Evolutionary conservation across 306 rosid species (phyloP).

Genomic region (Cucumis melo): DNA sequence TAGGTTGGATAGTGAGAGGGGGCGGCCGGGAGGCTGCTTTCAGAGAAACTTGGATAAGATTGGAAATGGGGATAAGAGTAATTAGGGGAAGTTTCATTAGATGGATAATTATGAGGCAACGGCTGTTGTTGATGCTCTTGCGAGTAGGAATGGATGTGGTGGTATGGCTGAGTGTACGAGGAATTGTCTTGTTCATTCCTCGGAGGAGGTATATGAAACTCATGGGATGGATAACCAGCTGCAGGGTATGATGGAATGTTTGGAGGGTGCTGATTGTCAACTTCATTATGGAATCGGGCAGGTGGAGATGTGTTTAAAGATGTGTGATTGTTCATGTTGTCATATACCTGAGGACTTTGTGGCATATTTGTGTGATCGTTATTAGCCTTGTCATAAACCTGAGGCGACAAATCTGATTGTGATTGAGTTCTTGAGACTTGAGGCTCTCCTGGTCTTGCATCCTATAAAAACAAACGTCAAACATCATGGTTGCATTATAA

Average conservation of each 20-base stretch:
- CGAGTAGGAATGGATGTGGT: slow-evolving; percentile 43
- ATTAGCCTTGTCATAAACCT: slow-evolving; percentile 20
- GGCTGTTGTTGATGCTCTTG: slow-evolving; percentile 61
- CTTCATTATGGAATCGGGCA: slow-evolving; percentile 34
- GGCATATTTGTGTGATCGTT: background rate
- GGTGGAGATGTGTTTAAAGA: slow-evolving; percentile 34
- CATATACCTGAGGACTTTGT: slow-evolving; percentile 9
- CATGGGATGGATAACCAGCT: slow-evolving; percentile 52
- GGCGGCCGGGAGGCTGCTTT: slow-evolving; percentile 67
- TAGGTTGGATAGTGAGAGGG: slow-evolving; percentile 39
- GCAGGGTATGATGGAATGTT: slow-evolving; percentile 33
- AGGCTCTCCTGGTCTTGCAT: slow-evolving; percentile 38
- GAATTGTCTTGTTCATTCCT: slow-evolving; percentile 42
- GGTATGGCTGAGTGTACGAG: slow-evolving; percentile 45
- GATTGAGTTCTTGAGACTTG: slow-evolving; percentile 27
- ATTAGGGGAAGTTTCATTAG: slow-evolving; percentile 39
- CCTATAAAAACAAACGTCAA: slow-evolving; percentile 42
- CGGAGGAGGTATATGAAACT: slow-evolving; percentile 45
- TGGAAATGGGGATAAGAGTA: slow-evolving; percentile 61
- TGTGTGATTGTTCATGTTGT: slow-evolving; percentile 17
- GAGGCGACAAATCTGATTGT: slow-evolving; percentile 31
- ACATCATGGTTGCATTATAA: background rate
- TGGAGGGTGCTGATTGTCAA: slow-evolving; percentile 33
- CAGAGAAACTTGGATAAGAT: slow-evolving; percentile 91
- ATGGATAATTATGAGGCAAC: slow-evolving; percentile 39